phyloP scores from a whole-genome alignment of 108 stramenopile species.

The Fragilaria crotonensis region DNA sequence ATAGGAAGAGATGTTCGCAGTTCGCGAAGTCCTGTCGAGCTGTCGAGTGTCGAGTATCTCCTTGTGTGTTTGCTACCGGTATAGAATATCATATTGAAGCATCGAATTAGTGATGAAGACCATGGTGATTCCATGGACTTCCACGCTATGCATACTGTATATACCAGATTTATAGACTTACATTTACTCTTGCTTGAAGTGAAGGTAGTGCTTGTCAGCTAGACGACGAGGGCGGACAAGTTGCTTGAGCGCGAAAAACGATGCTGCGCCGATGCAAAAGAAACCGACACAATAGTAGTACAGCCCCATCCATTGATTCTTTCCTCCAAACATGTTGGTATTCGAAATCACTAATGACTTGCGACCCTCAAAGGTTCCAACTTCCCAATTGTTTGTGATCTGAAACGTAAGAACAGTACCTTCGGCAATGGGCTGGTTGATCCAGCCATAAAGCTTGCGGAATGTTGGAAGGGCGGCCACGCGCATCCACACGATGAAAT shows the following conservation, averaged over 20 bases:
- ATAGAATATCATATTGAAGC: too few species aligned
- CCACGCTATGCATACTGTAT: too few species aligned
- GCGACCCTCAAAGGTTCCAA: slow-evolving; percentile 71
- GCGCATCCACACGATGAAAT: slow-evolving; percentile 99
- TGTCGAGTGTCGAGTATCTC: too few species aligned
- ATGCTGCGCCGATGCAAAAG: slow-evolving; percentile 60
- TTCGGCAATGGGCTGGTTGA: slow-evolving; percentile 71
- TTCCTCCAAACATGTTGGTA: slow-evolving; percentile 80
- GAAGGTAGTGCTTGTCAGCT: slow-evolving; percentile 86
- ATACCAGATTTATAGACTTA: too few species aligned
- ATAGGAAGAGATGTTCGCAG: too few species aligned
- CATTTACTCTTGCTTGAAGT: slow-evolving; percentile 71
- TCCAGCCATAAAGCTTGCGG: slow-evolving; percentile 96
- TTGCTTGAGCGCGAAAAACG: slow-evolving; percentile 84
- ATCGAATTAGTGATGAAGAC: too few species aligned
- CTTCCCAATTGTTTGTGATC: slow-evolving; percentile 83
- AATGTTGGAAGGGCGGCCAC: slow-evolving; percentile 86
- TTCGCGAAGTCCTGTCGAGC: too few species aligned
- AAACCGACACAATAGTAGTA: slow-evolving; percentile 79
- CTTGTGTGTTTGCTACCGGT: too few species aligned
- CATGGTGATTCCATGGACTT: too few species aligned
- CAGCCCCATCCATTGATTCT: slow-evolving; percentile 80
- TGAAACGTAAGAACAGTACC: slow-evolving; percentile 65
- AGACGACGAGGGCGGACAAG: slow-evolving; percentile 70
- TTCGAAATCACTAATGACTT: slow-evolving; percentile 87